A percentile compares a stretch with the other conserved stretches of the same genome.
These are phyloP conservation scores for Blastobotrys petasosporus DNA, from an alignment of 1,139 yeast species.

Conservation along the genomic window DNA sequence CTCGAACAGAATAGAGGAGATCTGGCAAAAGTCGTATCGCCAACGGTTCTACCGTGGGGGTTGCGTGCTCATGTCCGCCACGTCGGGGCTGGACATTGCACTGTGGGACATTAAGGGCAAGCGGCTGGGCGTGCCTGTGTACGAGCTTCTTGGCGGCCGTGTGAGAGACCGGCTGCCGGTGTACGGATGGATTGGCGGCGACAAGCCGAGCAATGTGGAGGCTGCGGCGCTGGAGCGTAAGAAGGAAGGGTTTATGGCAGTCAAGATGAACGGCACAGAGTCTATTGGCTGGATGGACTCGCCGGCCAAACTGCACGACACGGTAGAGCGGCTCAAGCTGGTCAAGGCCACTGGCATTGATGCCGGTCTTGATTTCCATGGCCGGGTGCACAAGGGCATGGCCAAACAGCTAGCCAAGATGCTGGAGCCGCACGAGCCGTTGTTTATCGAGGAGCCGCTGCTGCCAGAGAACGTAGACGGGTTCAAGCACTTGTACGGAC, in stretches of 20 bases:
- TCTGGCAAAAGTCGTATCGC: slow-evolving; percentile 30
- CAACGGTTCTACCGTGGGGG: slow-evolving; percentile 33
- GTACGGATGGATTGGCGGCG: slow-evolving; percentile 35
- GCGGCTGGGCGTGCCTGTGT: slow-evolving; percentile 31
- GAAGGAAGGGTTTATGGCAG: slow-evolving; percentile 32
- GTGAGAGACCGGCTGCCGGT: slow-evolving; percentile 30
- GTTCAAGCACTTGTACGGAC: slow-evolving; percentile 23
- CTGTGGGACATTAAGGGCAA: slow-evolving; percentile 34
- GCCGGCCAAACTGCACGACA: slow-evolving; percentile 25
- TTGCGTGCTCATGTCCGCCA: slow-evolving; percentile 31
- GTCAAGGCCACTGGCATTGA: slow-evolving; percentile 28
- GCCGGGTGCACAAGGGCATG: slow-evolving; percentile 30
- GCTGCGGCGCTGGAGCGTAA: slow-evolving; percentile 28
- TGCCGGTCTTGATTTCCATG: slow-evolving; percentile 32
- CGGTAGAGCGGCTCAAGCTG: slow-evolving; percentile 26
- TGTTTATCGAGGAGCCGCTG: slow-evolving; percentile 32
- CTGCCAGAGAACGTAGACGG: slow-evolving; percentile 31
- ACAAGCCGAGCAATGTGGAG: slow-evolving; percentile 28
- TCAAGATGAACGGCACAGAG: slow-evolving; percentile 31
- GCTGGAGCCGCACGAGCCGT: slow-evolving; percentile 29
- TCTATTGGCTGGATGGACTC: slow-evolving; percentile 30
- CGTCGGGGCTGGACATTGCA: slow-evolving; percentile 32
- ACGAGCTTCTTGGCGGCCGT: slow-evolving; percentile 30
- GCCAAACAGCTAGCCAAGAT: slow-evolving; percentile 29
- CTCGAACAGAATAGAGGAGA: slow-evolving; percentile 29